phyloP scores from a whole-genome alignment of 208 protist species.

The Angomonas deanei region DNA sequence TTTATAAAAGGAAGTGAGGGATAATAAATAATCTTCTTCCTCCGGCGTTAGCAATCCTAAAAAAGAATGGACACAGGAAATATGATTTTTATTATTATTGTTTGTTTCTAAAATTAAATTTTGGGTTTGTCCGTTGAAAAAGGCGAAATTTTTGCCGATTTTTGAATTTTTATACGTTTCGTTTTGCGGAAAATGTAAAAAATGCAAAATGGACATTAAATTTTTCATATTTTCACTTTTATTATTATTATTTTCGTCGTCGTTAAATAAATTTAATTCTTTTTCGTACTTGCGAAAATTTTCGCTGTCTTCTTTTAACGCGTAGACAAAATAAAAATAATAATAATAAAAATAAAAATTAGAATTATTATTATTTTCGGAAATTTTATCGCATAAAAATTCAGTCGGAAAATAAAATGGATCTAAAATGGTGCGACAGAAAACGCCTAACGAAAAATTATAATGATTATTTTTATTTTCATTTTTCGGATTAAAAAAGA shows the following conservation, averaged over 20 bases:
- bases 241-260: not conserved
- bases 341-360: constrained; percentile 1
- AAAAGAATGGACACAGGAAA: not conserved
- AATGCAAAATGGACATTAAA: not conserved
- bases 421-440: not conserved
- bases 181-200: not conserved
- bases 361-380: not conserved
- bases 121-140: not conserved
- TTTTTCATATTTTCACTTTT: not conserved
- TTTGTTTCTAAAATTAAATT: too few species aligned
- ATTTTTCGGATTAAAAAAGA: not conserved
- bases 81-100: not conserved
- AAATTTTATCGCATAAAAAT: not conserved
- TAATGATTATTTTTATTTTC: not conserved
- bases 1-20: not conserved
- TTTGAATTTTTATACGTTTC: not conserved
- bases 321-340: not conserved
- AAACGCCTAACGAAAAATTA: not conserved
- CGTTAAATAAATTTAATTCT: not conserved
- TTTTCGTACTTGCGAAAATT: not conserved
- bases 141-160: not conserved
- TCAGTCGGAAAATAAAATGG: not conserved
- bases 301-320: not conserved
- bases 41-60: not conserved
- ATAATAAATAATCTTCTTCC: not conserved